These are phyloP conservation scores for Krasilnikovozyma curviuscula DNA, from an alignment of 768 basidiomycete genomes.

Conservation along the genomic window DNA sequence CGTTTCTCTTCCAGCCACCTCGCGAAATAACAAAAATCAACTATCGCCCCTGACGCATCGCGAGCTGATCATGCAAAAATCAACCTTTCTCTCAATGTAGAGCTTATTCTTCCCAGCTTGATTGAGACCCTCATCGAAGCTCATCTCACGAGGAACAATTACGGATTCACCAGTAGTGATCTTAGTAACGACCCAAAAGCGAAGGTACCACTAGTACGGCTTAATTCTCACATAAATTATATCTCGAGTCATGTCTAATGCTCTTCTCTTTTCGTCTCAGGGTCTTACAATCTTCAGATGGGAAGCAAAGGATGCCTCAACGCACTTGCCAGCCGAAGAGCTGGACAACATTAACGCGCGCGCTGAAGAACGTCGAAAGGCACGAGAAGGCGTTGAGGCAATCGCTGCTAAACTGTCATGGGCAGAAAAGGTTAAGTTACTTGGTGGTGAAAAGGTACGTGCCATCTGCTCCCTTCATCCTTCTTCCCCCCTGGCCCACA, in stretches of 20 bases:
- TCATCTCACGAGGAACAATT: constrained; percentile 52
- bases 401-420: too few species aligned
- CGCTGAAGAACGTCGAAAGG: too few species aligned
- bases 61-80: too few species aligned
- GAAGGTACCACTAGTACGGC: constrained; percentile 2
- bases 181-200: not conserved
- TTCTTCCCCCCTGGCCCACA: too few species aligned
- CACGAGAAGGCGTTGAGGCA: too few species aligned
- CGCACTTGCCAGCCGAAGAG: constrained; percentile 47
- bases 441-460: too few species aligned
- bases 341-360: constrained; percentile 41
- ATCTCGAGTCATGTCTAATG: not conserved
- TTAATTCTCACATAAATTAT: not conserved
- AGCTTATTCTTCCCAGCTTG: not conserved
- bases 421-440: too few species aligned
- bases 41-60: too few species aligned
- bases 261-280: not conserved
- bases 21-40: too few species aligned
- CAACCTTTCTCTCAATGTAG: not conserved
- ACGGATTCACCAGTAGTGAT: constrained; percentile 41
- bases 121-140: constrained; percentile 49
- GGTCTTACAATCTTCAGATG: constrained; percentile 63
- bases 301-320: constrained; percentile 49
- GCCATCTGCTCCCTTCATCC: too few species aligned
- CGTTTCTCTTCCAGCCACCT: constrained; percentile 10